phyloP scores from a whole-genome alignment of 2,329 filamentous ascomycete genomes.

The Fusarium albidum region DNA sequence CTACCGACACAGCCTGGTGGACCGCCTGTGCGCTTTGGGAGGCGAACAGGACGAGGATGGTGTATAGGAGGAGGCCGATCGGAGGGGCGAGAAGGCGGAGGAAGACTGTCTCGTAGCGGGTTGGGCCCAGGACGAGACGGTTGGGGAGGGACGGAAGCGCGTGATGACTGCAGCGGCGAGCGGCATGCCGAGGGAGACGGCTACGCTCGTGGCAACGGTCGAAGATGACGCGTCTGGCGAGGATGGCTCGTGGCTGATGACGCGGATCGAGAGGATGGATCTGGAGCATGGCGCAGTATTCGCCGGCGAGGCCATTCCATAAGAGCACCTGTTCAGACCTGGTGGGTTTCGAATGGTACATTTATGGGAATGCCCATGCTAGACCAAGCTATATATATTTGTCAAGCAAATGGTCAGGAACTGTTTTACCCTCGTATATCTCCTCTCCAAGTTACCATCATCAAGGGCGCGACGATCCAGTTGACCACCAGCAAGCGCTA shows the following conservation, averaged over 20 bases:
- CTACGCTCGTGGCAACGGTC: conserved; percentile 80
- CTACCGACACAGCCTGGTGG: conserved; percentile 82
- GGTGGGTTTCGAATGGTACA: too few species aligned
- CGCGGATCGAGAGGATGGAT: conserved; percentile 75
- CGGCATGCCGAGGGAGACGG: conserved; percentile 85
- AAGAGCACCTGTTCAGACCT: conserved; percentile 58
- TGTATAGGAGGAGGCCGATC: conserved; percentile 84
- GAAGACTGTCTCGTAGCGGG: conserved; percentile 74
- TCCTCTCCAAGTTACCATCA: conserved; percentile 78
- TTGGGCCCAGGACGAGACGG: conserved; percentile 59
- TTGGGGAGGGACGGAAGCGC: conserved; percentile 67
- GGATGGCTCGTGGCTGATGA: conserved; percentile 65
- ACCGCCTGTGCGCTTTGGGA: conserved; percentile 81
- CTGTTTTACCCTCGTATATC: too few species aligned
- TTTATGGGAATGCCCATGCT: conserved; percentile 67
- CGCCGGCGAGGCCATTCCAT: conserved; percentile 75
- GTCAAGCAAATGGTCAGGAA: too few species aligned
- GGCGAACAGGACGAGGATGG: conserved; percentile 85
- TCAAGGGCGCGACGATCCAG: conserved; percentile 82
- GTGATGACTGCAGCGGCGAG: conserved; percentile 82
- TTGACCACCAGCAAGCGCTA: conserved; percentile 79
- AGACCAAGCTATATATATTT: conserved; percentile 65
- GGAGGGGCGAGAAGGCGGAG: conserved; percentile 78
- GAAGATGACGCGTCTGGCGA: conserved; percentile 61
- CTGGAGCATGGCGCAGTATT: conserved; percentile 85